Evolutionary conservation across 106 monocot species (phyloP).

Genomic region (Platanthera guangdongensis): DNA sequence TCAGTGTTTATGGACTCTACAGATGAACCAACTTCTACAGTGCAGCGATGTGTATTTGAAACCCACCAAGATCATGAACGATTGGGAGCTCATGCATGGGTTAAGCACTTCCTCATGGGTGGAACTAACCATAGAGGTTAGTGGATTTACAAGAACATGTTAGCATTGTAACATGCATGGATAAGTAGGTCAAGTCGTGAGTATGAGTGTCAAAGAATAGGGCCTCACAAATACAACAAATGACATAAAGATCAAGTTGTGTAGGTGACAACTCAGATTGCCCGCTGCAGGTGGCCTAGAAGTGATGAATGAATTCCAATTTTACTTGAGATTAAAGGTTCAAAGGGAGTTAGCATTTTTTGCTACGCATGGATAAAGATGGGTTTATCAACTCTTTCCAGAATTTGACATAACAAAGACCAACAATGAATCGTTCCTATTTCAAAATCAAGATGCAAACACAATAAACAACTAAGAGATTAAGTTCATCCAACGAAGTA

Average conservation of each 20-base stretch:
- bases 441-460: not conserved
- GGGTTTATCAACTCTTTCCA: not conserved
- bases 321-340: not conserved
- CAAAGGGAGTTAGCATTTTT: not conserved
- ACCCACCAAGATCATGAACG: not conserved
- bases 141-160: not conserved
- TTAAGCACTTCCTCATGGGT: not conserved
- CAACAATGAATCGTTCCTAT: not conserved
- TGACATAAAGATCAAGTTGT: not conserved
- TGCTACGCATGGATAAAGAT: not conserved
- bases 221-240: not conserved
- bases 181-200: not conserved
- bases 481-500: not conserved
- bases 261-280: not conserved
- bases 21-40: no score
- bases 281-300: not conserved
- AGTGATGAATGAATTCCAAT: not conserved
- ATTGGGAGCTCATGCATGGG: not conserved
- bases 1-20: not conserved
- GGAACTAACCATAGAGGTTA: not conserved
- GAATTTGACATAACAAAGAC: not conserved
- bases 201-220: not conserved
- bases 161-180: not conserved
- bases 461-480: not conserved
- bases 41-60: no score